Base-by-base conservation (phyloP, 2,329 filamentous ascomycete genomes). In the Venturia carpophila region DNA sequence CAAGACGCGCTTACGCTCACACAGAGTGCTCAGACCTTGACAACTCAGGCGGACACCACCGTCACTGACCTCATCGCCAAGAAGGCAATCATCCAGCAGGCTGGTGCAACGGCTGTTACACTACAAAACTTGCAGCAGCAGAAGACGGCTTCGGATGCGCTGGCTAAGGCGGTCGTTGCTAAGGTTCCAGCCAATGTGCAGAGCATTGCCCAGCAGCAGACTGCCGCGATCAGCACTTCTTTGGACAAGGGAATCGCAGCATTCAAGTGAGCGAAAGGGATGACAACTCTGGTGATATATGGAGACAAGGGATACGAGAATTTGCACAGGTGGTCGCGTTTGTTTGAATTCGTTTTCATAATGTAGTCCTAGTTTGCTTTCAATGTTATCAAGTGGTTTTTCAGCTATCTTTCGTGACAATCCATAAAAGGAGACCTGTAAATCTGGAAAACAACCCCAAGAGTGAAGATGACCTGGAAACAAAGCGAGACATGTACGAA, bases 11-110 rank as follows among this genome's bases (percentile, higher is more conserved):
- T 63, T n/a, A 3, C 37, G 21, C 42, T 63, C 13, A 30, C 34
- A 39, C 42, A 47, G 17, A 21, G 41, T 49, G 45, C 62, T 34
- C 30, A 52, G 42, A 52, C 62, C 9, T 52, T 63, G 62, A n/a
- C 43, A 1, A 52, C 42, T 9, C 17, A n/a, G 19, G 47, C 45
- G 4, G 13, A 6, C 24, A 37, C 24, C 10, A 52, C 62, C 24
- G 43, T 63, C 62, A 63, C 62, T 27, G 43, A 63, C 19, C 43
- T 63, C 5, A 63, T 52, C n/a, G 62, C 30, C n/a, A 63, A 63
- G 62, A 63, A 63, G 43, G 43, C 24, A 2, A 39, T 63, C 43
- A 63, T 63, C 34, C 9, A 19, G 11, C 42, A 63, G 62, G 62
- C 47, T 41, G 34, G 34, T 27, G 42, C 39, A 34, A 9, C 17